Percentiles rank a stretch among this genome's conserved stretches.
Evolutionary conservation across 192 early-diverging fungal species (phyloP).

Genomic region (Pilobolus umbonatus): DNA sequence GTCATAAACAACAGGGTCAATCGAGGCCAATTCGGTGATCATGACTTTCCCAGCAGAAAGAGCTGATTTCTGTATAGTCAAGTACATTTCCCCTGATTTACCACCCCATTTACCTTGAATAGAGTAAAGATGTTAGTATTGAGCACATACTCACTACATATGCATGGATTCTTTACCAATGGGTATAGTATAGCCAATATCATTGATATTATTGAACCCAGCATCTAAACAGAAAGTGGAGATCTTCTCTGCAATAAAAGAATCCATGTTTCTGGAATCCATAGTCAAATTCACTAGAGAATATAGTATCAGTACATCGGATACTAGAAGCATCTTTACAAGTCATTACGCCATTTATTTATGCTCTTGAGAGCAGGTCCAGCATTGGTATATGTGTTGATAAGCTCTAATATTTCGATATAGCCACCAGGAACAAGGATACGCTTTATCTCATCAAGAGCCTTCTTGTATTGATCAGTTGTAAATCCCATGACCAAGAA

Average conservation of each 20-base stretch:
- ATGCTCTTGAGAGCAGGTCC: conserved; percentile 23
- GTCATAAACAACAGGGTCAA: conserved; percentile 4
- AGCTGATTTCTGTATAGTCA: conserved; percentile 27
- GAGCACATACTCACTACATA: neutral
- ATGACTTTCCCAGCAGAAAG: conserved; percentile 26
- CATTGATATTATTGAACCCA: conserved; percentile 14
- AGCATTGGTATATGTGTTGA: conserved; percentile 17
- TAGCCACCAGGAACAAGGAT: conserved; percentile 27
- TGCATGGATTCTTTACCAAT: conserved; percentile 18
- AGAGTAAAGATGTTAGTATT: too few relatives aligned
- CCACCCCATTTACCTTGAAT: conserved; percentile 27
- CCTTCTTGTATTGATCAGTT: conserved; percentile 8
- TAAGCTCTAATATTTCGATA: conserved; percentile 29
- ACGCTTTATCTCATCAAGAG: conserved; percentile 25
- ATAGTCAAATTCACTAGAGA: conserved; percentile 23
- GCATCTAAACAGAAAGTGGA: conserved; percentile 12
- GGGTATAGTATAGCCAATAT: conserved; percentile 17
- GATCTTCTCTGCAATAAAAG: conserved; percentile 26
- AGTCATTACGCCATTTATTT: conserved; percentile 18
- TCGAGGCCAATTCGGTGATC: conserved; percentile 16
- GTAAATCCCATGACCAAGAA: conserved; percentile 34
- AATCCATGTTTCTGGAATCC: conserved; percentile 17
- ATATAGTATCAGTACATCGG: neutral
- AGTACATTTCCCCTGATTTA: conserved; percentile 13
- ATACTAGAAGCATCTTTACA: neutral